Conservation (phyloP, 2,329 filamentous ascomycete species). For the Chaetomiaceae sp. region DNA sequence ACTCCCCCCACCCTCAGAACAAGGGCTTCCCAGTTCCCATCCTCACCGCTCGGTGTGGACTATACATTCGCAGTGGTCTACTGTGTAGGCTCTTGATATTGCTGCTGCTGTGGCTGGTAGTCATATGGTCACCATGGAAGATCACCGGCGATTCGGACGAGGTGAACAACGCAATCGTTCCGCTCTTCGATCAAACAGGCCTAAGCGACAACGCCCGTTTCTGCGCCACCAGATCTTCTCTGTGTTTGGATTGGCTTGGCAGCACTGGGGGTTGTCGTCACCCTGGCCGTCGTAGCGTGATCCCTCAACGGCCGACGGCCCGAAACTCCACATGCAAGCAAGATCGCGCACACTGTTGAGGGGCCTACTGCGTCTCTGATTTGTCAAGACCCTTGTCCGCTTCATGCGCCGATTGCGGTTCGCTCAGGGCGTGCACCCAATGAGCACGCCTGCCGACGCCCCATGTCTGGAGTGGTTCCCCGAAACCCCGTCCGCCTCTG, state of each 20-base stretch:
- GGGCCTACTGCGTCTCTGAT: constrained; percentile 18
- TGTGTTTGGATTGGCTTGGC: constrained; percentile 8
- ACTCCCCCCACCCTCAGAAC: constrained; percentile 13
- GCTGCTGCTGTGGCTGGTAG: neutral
- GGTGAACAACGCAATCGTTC: neutral
- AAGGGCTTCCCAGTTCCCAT: neutral
- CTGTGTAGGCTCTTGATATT: neutral
- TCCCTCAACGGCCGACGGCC: constrained; percentile 28
- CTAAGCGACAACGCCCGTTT: neutral
- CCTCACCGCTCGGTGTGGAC: constrained; percentile 12
- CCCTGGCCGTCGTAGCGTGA: constrained; percentile 20
- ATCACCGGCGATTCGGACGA: neutral
- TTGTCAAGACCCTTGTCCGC: constrained; percentile 11
- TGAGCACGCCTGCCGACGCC: constrained; percentile 1
- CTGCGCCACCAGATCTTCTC: constrained; percentile 24
- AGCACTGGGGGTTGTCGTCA: constrained; percentile 15
- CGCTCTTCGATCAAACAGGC: neutral
- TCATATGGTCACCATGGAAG: too few species aligned
- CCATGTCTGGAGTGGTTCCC: constrained; percentile 22
- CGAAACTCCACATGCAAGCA: constrained; percentile 31
- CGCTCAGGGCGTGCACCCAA: constrained; percentile 1
- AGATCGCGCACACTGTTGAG: constrained; percentile 26
- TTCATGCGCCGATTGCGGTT: constrained; percentile 9
- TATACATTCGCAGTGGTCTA: too few species aligned
- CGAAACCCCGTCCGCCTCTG: constrained; percentile 25